Base-by-base conservation (phyloP, 805 yeast genomes). In the Sugiyamaella boreocaroliniensis region DNA sequence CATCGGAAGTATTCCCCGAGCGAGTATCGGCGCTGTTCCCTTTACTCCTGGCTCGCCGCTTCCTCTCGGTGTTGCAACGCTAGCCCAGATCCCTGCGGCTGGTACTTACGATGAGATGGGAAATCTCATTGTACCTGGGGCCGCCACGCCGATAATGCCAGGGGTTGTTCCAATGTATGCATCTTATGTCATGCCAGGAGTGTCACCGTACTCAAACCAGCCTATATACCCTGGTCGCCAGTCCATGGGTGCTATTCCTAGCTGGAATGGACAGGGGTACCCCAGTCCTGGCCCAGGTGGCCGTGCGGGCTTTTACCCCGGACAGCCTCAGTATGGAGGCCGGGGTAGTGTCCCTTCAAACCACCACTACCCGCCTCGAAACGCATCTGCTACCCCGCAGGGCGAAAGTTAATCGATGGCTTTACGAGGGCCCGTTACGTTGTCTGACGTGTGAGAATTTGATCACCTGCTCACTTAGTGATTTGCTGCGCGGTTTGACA, bases 91-190 rank as follows among this genome's bases (percentile, higher is more conserved):
- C 53, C 57, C 49, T 18, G 51, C 57, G 10, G 3, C 26, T 6
- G 49, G 46, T n/a, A 43, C 48, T 2, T 46, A 45, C 51, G 60
- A 58, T 32, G 59, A 57, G 32, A 47, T 59, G 41, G 56, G 59
- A 7, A 55, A 50, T 40, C 54, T 59, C 6, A 52, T 57, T 29
- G 32, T 58, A 48, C 47, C 55, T 7, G 32, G 49, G 3, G 49
- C 60, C 1, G 54, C 55, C 1, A 54, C 58, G 1, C 56, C 59
- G 4, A 48, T 55, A 44, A 46, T 58, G 34, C 55, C 61, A 3
- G 58, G 58, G 8, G 49, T 58, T 43, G 43, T 58, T 16, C 61
- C 59, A 3, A 22, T 22, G 26, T 22, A 22, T 22, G 26, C 26
- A 22, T 22, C 26, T 22, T 22, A 22, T 22, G 26, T 22, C 26